Conservation (phyloP, 1,139 yeast species). For the Sugiyamaella pinicola region DNA sequence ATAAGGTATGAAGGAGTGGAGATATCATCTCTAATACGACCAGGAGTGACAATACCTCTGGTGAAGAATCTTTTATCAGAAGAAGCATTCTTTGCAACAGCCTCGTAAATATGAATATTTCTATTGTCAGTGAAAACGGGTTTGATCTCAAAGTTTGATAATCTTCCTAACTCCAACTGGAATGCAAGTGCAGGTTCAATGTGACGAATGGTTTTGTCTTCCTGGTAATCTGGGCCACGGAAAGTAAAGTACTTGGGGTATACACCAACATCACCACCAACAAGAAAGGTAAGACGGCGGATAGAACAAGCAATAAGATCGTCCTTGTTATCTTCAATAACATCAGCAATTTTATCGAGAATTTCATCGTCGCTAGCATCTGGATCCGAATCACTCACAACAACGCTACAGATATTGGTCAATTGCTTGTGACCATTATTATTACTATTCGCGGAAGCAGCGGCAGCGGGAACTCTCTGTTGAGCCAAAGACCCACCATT, state of each 20-base stretch:
- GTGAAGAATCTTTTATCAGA: slow-evolving; percentile 95
- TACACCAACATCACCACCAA: slow-evolving; percentile 79
- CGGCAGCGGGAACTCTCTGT: slow-evolving; percentile 43
- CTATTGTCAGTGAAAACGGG: slow-evolving; percentile 97
- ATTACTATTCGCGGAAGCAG: slow-evolving; percentile 24
- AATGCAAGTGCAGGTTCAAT: slow-evolving; percentile 97
- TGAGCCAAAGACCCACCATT: slow-evolving; percentile 38
- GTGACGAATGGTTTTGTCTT: slow-evolving; percentile 90
- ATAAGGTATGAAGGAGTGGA: slow-evolving; percentile 91
- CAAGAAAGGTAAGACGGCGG: slow-evolving; percentile 90
- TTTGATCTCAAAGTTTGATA: slow-evolving; percentile 90
- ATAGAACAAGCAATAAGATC: slow-evolving; percentile 71
- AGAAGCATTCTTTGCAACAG: slow-evolving; percentile 89
- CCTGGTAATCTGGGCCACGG: slow-evolving; percentile 76
- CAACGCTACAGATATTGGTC: slow-evolving; percentile 79
- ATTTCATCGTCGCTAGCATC: slow-evolving; percentile 71
- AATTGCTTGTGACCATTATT: slow-evolving; percentile 43
- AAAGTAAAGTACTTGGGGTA: slow-evolving; percentile 96
- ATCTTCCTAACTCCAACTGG: slow-evolving; percentile 92
- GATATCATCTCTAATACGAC: slow-evolving; percentile 88
- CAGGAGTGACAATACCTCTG: slow-evolving; percentile 96
- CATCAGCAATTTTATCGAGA: slow-evolving; percentile 61
- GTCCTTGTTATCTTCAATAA: slow-evolving; percentile 66
- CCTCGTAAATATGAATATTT: slow-evolving; percentile 96
- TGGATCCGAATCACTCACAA: slow-evolving; percentile 73